Base-by-base conservation (phyloP, 148 eudicot genomes). In the Rhododendron simsii region DNA sequence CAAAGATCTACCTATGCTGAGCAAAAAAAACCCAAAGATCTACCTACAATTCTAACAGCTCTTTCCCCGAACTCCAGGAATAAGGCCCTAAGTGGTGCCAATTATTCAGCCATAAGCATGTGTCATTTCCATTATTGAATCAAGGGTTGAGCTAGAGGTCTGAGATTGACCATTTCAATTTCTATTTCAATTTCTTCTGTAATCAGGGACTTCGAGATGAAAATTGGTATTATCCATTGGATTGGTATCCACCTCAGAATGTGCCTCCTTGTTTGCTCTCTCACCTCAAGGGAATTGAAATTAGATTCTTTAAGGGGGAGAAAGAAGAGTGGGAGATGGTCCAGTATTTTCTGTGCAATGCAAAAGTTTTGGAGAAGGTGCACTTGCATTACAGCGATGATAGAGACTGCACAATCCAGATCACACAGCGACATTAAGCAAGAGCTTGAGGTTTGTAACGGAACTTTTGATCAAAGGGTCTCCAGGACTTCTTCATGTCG, bases 311-410 rank as follows among this genome's bases (percentile, higher is more conserved):
- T 21, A 3, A n/a, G 0, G n/a, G 55, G 5, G 14, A 14, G 4
- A 47, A 45, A 73, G n/a, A 20, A 37, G 82, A 81, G 20, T 21
- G 57, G 23, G 39, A 71, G 53, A 67, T 87, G 76, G 11, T 81
- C 0, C 9, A 15, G 16, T 87, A 80, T 73, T 79, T 83, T 63
- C 53, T 87, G 44, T 33, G 11, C 48, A 65, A 79, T 75, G 83
- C 83, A 67, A 65, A 45, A 33, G 80, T 87, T 78, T 83, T 87
- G 88, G 82, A 87, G 86, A 85, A 87, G 51, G 8, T 87, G 59
- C 57, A 18, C 50, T 28, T 73, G 18, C 26, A 2, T 86, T 86
- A 47, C 44, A 8, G 45, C 14, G 2, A 26, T 28, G 65, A 6
- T 20, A 59, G 65, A 59, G 65, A 59, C 23, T 59, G 65, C 8